Conservation (phyloP, 306 rosid genomes). For the Citrullus amarus region DNA sequence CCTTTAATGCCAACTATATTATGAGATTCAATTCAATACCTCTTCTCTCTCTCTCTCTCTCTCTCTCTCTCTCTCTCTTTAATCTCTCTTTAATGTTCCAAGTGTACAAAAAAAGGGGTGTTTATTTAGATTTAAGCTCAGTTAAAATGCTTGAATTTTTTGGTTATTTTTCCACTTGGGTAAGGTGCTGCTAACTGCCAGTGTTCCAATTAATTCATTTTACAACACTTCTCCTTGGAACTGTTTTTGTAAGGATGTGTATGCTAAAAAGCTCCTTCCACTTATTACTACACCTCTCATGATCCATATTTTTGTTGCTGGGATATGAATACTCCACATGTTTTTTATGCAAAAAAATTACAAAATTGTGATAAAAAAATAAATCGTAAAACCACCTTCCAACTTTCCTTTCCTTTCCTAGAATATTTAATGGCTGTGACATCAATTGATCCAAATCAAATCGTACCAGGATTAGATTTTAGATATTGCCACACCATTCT, state of each 20-base stretch:
- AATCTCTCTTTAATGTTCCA: too few species aligned
- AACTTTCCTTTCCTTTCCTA: too few species aligned
- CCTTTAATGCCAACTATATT: not conserved
- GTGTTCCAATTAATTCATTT: not conserved
- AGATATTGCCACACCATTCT: too few species aligned
- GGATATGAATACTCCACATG: not conserved
- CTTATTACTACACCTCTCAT: not conserved
- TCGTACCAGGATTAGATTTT: too few species aligned
- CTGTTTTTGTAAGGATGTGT: not conserved
- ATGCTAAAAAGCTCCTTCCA: not conserved
- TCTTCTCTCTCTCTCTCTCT: not conserved
- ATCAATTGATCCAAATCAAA: too few species aligned
- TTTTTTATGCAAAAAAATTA: not conserved
- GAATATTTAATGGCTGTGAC: too few species aligned
- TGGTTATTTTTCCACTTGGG: too few species aligned
- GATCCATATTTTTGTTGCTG: not conserved
- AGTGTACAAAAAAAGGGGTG: too few species aligned
- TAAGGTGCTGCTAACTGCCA: not conserved
- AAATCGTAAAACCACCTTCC: too few species aligned
- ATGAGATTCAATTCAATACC: not conserved
- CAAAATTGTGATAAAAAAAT: too few species aligned
- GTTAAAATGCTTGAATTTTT: not conserved
- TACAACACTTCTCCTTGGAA: not conserved
- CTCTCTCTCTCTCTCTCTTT: not conserved
- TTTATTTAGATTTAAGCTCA: not conserved